A percentile compares a stretch with the other conserved stretches of the same genome.
phyloP scores from a whole-genome alignment of 371 early-diverging fungal genomes.

The Mucor velutinosus region DNA sequence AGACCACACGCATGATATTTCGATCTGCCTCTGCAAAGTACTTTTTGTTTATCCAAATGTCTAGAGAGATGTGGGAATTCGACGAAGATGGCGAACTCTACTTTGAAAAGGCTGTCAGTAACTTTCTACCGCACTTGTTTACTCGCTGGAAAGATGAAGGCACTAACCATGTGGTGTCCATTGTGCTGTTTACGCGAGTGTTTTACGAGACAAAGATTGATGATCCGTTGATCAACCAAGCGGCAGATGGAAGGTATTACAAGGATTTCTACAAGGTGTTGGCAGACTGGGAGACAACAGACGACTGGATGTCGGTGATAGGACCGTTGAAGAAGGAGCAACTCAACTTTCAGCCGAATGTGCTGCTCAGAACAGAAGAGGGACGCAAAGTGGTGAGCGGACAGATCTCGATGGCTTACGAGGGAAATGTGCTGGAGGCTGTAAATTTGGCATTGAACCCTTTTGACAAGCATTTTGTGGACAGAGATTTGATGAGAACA shows the following conservation, averaged over 20 bases:
- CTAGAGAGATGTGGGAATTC: conserved; percentile 96
- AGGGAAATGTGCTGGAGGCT: conserved; percentile 95
- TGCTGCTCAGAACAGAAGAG: conserved; percentile 64
- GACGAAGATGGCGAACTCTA: conserved; percentile 94
- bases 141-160: conserved; percentile 81
- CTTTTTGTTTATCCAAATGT: conserved; percentile 95
- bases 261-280: conserved; percentile 96
- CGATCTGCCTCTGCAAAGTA: conserved; percentile 93
- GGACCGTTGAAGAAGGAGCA: conserved; percentile 82
- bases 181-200: conserved; percentile 90
- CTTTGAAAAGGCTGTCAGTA: conserved; percentile 88
- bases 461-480: conserved; percentile 91
- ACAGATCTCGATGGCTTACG: conserved; percentile 73
- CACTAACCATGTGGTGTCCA: conserved; percentile 95
- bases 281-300: conserved; percentile 88
- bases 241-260: conserved; percentile 65
- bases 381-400: conserved; percentile 62
- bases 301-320: conserved; percentile 85
- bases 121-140: conserved; percentile 90
- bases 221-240: conserved; percentile 51
- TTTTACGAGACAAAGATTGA: conserved; percentile 64
- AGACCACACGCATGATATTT: conserved; percentile 85
- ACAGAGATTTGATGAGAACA: conserved; percentile 90
- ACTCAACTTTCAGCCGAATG: conserved; percentile 76
- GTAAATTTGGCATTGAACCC: conserved; percentile 94